Base-by-base conservation (phyloP, 345 rosid genomes). In the Durio zibethinus region DNA sequence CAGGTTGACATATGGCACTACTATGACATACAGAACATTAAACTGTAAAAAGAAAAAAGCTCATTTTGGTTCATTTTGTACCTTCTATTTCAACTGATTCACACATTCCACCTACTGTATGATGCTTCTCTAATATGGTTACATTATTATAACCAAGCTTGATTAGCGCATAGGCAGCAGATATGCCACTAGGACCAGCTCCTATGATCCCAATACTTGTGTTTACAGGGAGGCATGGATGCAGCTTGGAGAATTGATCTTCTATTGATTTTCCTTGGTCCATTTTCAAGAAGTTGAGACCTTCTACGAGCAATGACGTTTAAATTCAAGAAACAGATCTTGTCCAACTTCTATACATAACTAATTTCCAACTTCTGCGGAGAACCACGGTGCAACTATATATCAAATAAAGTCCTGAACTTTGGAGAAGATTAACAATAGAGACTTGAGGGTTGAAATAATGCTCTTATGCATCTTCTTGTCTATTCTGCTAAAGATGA, bases 71-170 rank as follows among this genome's bases (percentile, higher is more conserved):
- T 43, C 33, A 27, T 74, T 7, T 3, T 42, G 14, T 84, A 88
- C 94, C 92, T 88, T 87, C 89, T 69, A 90, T 86, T 71, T 87
- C 90, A 7, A 87, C 86, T 0, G 94, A 90, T 81, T 90, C 94
- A 62, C 94, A 90, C 94, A 89, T 85, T 75, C 94, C 94, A 43
- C 86, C 89, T 31, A 87, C 94, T 6, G 87, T 61, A 27, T 85
- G 90, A 82, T 86, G 79, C 87, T 86, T 90, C 80, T 90, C 94
- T 42, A 90, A 52, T 23, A 90, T 36, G 33, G 91, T 87, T 73
- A 90, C 83, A 73, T 89, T 81, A 11, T 38, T 77, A 75, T 89
- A 90, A 53, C 94, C 94, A 35, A 90, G 89, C 83, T 88, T 86
- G n/a, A 80, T 69, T 10, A 90, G 85, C 47, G 89, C 90, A 80